Percentiles rank a stretch among this genome's conserved stretches.
These are phyloP conservation scores for Striga asiatica DNA, from an alignment of 257 asterid genomes.

Conservation along the genomic window DNA sequence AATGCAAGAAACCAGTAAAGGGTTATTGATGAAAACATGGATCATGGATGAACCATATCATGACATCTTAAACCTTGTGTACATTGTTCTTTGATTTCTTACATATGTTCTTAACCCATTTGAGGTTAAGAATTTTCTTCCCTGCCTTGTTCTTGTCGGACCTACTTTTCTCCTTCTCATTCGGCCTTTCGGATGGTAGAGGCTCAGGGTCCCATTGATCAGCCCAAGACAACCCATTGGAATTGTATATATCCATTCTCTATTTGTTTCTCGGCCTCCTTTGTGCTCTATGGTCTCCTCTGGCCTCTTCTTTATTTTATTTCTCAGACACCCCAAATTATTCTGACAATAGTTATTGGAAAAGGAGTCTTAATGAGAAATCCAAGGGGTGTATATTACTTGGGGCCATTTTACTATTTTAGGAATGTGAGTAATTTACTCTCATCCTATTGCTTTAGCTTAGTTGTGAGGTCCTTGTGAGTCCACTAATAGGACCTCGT, in stretches of 20 bases:
- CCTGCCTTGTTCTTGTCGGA: slow-evolving; percentile 24
- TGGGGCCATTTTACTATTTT: slow-evolving; percentile 8
- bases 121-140: slow-evolving; percentile 40
- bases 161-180: slow-evolving; percentile 26
- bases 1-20: neutral
- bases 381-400: slow-evolving; percentile 2
- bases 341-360: neutral
- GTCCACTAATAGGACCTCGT: slow-evolving; percentile 4
- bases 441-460: slow-evolving; percentile 22
- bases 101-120: slow-evolving; percentile 54
- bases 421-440: slow-evolving; percentile 22
- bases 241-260: slow-evolving; percentile 45
- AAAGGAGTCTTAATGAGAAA: neutral
- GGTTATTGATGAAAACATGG: neutral
- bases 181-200: slow-evolving; percentile 27
- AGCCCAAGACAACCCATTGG: slow-evolving; percentile 84
- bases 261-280: neutral
- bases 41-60: neutral
- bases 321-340: neutral
- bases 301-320: neutral
- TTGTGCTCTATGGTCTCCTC: neutral
- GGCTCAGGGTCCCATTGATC: slow-evolving; percentile 96
- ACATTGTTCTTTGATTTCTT: slow-evolving; percentile 37
- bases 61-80: slow-evolving; percentile 17
- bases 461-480: slow-evolving; percentile 6